Evolutionary conservation across 192 early-diverging fungal species (phyloP).

Genomic region (Globomyces pollinis-pini): DNA sequence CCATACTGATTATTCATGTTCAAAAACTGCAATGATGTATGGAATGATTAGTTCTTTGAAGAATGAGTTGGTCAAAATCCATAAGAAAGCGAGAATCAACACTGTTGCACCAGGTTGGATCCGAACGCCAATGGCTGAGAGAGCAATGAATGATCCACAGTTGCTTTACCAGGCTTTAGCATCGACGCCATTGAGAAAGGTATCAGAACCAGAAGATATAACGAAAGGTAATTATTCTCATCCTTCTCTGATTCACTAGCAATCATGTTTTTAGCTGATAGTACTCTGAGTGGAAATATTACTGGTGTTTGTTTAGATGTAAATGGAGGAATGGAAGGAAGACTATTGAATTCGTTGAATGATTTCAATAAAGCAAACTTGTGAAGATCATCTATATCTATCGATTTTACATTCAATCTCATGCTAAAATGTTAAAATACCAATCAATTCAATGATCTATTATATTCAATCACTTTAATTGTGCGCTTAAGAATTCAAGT

Average conservation of each 20-base stretch:
- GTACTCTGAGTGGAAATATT: conserved; percentile 42
- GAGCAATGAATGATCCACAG: conserved; percentile 31
- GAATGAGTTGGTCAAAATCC: conserved; percentile 51
- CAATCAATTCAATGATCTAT: too few relatives aligned
- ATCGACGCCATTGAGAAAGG: conserved; percentile 46
- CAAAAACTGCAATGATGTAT: conserved; percentile 47
- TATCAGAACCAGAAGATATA: conserved; percentile 47
- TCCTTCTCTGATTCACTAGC: too few relatives aligned
- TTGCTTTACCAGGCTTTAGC: conserved; percentile 48
- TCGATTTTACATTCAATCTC: too few relatives aligned
- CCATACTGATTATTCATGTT: conserved; percentile 41
- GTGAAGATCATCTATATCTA: too few relatives aligned
- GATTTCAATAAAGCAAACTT: too few relatives aligned
- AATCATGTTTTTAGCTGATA: conserved; percentile 43
- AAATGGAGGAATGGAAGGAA: conserved; percentile 52
- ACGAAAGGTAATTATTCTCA: conserved; percentile 12
- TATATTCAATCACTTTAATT: too few relatives aligned
- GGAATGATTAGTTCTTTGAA: conserved; percentile 40
- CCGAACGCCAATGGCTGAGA: conserved; percentile 52
- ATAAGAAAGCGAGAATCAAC: conserved; percentile 46
- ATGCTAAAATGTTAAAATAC: too few relatives aligned
- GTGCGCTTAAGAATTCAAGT: conserved; percentile 43
- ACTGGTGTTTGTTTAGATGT: conserved; percentile 48
- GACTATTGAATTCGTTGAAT: conserved; percentile 24
- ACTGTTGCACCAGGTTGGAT: conserved; percentile 49